Evolutionary conservation across 805 yeast genomes (phyloP), one percentile per base, ranked within the genome.

Genomic region (Spathaspora girioi): DNA sequence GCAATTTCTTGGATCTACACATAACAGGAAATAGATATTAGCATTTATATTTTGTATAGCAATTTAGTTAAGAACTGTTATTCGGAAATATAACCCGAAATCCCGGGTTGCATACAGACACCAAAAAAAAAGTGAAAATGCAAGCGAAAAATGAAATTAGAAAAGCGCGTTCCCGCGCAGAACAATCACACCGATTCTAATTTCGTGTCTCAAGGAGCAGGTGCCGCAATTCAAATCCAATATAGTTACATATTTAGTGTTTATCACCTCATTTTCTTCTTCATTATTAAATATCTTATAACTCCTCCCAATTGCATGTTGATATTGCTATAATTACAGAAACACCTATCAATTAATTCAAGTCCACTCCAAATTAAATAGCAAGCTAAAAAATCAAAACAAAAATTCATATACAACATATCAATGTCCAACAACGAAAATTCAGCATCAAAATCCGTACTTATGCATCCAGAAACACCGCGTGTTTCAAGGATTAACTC

Each of bases 401-500:
- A 31, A 5, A 11, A 5, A 31, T 31, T 31, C 35, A 31, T 31
- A 31, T 11, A 31, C 35, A 3, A 8, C 9, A 5, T 35, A 35
- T 35, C 8, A 15, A 35, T 35, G 40, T 35, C 40, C 18, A 35
- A 35, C 17, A 35, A 35, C 40, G 40, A 35, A 4, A 35, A 35
- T 14, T 35, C 40, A 35, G 7, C 5, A n/a, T 15, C 40, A 35
- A 35, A 19, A 12, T 32, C 40, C 4, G 4, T 12, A 11, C 45
- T 45, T n/a, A 15, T 46, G 9, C 49, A 51, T 17, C 56, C 56
- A 10, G 48, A 53, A 40, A 53, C 56, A 17, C 56, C 56, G 8
- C 40, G 56, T 44, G 19, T n/a, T 35, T 35, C 40, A 17, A 35
- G 40, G 18, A 35, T 11, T 35, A 35, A 6, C 9, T 35, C 40